A percentile compares a stretch with the other conserved stretches of the same genome.
phyloP scores from a whole-genome alignment of 2,329 filamentous ascomycete species.

The Epichloe sibirici region DNA sequence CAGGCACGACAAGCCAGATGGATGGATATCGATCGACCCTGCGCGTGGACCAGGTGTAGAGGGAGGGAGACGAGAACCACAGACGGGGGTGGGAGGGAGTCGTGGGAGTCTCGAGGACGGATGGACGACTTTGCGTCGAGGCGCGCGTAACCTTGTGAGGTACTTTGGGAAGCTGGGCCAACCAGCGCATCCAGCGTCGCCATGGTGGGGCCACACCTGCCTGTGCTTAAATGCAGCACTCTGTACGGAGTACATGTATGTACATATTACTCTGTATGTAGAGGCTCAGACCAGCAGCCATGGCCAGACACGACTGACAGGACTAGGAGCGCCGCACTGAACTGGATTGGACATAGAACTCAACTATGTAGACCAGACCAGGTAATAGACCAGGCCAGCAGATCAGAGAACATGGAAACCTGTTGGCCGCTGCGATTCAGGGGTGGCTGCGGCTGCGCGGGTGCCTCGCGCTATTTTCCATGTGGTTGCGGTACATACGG shows the following conservation, averaged over 20 bases:
- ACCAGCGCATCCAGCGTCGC: background rate
- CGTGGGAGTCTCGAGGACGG: conserved; percentile 1
- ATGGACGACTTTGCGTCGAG: background rate
- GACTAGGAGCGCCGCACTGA: too few species aligned
- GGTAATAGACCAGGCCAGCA: too few species aligned
- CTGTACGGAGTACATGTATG: too few species aligned
- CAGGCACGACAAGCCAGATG: conserved; percentile 4
- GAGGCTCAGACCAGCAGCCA: too few species aligned
- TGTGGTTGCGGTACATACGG: background rate
- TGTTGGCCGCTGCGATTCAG: too few species aligned
- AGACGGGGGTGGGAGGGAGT: conserved; percentile 5
- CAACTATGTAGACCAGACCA: too few species aligned
- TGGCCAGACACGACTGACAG: too few species aligned
- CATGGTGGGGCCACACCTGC: too few species aligned
- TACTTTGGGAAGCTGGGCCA: background rate
- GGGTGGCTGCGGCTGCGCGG: background rate
- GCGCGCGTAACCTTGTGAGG: background rate
- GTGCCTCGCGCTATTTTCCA: background rate
- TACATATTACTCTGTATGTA: too few species aligned
- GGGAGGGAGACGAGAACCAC: conserved; percentile 4
- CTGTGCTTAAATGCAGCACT: too few species aligned
- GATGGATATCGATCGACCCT: conserved; percentile 4
- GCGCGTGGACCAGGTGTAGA: conserved; percentile 7
- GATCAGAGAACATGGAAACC: too few species aligned
- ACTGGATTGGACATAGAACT: too few species aligned